Evolutionary conservation across 139 green algal genomes (phyloP).

Genomic region (Chlorella sorokiniana): DNA sequence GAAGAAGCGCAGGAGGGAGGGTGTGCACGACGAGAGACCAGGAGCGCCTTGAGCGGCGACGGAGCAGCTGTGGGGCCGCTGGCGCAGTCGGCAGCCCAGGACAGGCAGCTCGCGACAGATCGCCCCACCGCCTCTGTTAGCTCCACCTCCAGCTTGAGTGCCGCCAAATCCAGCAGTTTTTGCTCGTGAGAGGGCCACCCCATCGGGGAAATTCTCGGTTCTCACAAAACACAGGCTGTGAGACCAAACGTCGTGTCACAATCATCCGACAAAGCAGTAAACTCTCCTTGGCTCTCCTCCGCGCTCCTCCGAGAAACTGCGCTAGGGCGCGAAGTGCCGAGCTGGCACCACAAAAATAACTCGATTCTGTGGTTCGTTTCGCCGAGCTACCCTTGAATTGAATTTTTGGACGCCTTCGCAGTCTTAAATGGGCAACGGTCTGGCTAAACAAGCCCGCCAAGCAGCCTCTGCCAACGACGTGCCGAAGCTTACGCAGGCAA

Average conservation of each 20-base stretch:
- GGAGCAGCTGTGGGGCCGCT: background rate
- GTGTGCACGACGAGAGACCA: background rate
- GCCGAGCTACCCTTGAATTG: background rate
- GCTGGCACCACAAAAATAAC: too few relatives aligned
- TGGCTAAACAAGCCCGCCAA: background rate
- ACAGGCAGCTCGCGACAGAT: background rate
- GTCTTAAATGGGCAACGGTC: background rate
- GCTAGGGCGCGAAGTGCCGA: too few relatives aligned
- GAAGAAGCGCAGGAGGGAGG: background rate
- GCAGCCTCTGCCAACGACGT: conserved; percentile 7
- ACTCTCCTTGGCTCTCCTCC: too few relatives aligned
- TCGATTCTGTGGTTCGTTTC: too few relatives aligned
- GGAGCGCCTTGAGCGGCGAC: background rate
- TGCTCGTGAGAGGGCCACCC: too few relatives aligned
- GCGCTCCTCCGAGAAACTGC: too few relatives aligned
- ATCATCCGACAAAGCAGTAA: too few relatives aligned
- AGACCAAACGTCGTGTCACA: too few relatives aligned
- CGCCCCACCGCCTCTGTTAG: background rate
- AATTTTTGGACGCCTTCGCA: background rate
- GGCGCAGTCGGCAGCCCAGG: background rate
- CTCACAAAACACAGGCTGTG: too few relatives aligned
- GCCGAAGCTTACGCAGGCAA: background rate
- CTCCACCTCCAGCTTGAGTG: background rate
- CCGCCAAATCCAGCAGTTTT: background rate
- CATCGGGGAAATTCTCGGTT: too few relatives aligned